These are phyloP conservation scores for Domatiomyces globalis DNA, from an alignment of 2,329 filamentous ascomycete species.

Conservation along the genomic window DNA sequence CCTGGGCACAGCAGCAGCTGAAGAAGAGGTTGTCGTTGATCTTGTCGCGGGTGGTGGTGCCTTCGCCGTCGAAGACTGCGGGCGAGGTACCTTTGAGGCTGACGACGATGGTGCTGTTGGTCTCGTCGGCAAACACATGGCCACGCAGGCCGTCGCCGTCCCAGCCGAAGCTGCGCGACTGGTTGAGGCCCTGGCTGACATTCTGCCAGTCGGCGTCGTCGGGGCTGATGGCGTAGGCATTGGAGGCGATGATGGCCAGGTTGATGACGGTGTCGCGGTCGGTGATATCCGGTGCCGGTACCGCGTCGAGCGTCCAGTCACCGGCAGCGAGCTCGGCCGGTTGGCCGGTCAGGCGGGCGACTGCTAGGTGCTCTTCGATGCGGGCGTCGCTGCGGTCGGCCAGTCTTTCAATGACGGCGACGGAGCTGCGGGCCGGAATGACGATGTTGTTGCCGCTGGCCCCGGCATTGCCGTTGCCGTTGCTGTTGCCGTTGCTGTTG, in stretches of 20 bases:
- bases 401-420: constrained; percentile 63
- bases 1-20: constrained; percentile 92
- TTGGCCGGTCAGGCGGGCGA: constrained; percentile 54
- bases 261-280: constrained; percentile 73
- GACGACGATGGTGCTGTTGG: constrained; percentile 76
- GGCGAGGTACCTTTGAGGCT: constrained; percentile 82
- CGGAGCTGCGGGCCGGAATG: constrained; percentile 44
- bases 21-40: constrained; percentile 96
- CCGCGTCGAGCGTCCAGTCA: constrained; percentile 70
- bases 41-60: constrained; percentile 94
- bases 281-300: constrained; percentile 65
- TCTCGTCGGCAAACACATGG: constrained; percentile 79
- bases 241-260: constrained; percentile 73
- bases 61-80: constrained; percentile 90
- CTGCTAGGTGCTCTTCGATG: constrained; percentile 64
- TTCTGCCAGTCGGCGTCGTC: constrained; percentile 68
- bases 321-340: constrained; percentile 54
- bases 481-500: constrained; percentile 35
- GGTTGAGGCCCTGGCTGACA: constrained; percentile 65
- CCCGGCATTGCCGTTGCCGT: constrained; percentile 18
- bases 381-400: constrained; percentile 61
- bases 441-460: not conserved
- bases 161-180: constrained; percentile 85
- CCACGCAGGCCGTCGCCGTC: constrained; percentile 75
- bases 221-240: constrained; percentile 71